Evolutionary conservation across 805 yeast genomes (phyloP).

Genomic region (Lachancea mirantina): DNA sequence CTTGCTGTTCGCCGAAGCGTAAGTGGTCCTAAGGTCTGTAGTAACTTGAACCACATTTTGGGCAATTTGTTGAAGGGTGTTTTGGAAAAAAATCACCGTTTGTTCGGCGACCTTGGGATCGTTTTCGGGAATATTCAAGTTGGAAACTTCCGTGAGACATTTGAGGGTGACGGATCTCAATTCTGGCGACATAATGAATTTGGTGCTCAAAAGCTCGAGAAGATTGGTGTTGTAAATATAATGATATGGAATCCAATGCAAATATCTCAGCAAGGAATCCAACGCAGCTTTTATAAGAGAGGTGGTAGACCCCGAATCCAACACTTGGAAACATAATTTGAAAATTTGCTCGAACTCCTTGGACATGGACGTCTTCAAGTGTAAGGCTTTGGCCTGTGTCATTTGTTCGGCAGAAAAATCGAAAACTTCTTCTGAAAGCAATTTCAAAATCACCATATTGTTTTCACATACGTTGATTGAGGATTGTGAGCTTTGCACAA

Average conservation of each 20-base stretch:
- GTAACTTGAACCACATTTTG: slow-evolving; percentile 60
- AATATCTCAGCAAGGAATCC: slow-evolving; percentile 71
- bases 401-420: slow-evolving; percentile 93
- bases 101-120: slow-evolving; percentile 37
- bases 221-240: slow-evolving; percentile 85
- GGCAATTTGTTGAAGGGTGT: slow-evolving; percentile 63
- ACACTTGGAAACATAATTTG: slow-evolving; percentile 85
- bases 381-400: slow-evolving; percentile 90
- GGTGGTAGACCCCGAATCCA: slow-evolving; percentile 82
- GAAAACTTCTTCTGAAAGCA: slow-evolving; percentile 91
- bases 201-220: slow-evolving; percentile 60
- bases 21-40: slow-evolving; percentile 64
- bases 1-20: slow-evolving; percentile 63
- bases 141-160: slow-evolving; percentile 87
- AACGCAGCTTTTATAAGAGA: slow-evolving; percentile 79
- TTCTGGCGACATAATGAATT: slow-evolving; percentile 69
- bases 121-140: slow-evolving; percentile 50
- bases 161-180: slow-evolving; percentile 81
- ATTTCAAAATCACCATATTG: slow-evolving; percentile 85
- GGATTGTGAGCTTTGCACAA: slow-evolving; percentile 74
- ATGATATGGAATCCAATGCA: slow-evolving; percentile 91
- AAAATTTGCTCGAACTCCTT: slow-evolving; percentile 90
- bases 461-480: slow-evolving; percentile 94
- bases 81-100: slow-evolving; percentile 62
- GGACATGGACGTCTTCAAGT: slow-evolving; percentile 74